Base-by-base conservation (phyloP, 1,284 basidiomycete species). In the Rhodofomes roseus region DNA sequence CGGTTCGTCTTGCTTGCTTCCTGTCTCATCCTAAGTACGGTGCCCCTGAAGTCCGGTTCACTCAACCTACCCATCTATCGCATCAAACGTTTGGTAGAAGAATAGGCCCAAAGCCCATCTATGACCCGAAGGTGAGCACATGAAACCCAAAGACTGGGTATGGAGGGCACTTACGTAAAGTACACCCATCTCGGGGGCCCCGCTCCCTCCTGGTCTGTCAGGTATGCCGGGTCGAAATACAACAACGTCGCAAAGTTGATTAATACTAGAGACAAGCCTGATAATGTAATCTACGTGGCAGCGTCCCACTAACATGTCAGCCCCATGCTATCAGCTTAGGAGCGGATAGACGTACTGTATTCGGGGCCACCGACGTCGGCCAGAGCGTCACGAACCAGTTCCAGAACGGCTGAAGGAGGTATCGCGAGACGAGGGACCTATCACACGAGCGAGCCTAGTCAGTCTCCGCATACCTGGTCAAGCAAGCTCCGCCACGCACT, bases 1-100 rank as follows among this genome's bases (percentile, higher is more conserved):
- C 93, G 0, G 95, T 97, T 57, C 96, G 78, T 56, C 96, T 81
- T 14, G 96, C 96, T 76, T 99, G 96, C 75, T 97, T 97, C 12
- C 95, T 96, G 64, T 72, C 57, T 1, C 51, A 25, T 11, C 27
- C 18, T 54, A 22, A 54, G 29, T 7, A 14, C 11, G 31, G 44
- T 18, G 54, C 29, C 4, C 23, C 16, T 14, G 8, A 9, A 11
- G 20, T 1, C 36, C 20, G 22, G 48, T n/a, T 54, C 11, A 18
- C 40, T n/a, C 37, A 7, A 66, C 83, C 41, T 63, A 90, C 89
- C 91, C 93, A 68, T 96, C 93, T 59, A 95, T 93, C 12, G 92
- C 87, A 71, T 93, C 95, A 61, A 95, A 82, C 60, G 84, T 92
- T 76, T 99, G 96, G 71, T 99, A 99, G 62, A 91, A 75, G 72